phyloP scores from a whole-genome alignment of 1,139 yeast species.

The Saccharomycopsis hybrid region DNA sequence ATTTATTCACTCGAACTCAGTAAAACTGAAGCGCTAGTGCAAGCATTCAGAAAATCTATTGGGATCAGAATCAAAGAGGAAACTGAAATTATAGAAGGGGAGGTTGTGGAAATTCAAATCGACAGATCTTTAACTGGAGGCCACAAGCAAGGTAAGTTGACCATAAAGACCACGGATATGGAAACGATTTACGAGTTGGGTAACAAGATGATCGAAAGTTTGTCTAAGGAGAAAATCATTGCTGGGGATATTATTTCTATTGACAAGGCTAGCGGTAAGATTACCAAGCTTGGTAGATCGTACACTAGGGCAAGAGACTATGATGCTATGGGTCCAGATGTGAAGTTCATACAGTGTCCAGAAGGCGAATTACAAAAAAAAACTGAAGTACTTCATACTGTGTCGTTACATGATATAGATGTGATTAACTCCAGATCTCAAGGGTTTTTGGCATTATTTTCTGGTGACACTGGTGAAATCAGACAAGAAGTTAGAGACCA shows the following conservation, averaged over 20 bases:
- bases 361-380: conserved; percentile 97
- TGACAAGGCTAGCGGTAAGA: conserved; percentile 93
- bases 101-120: conserved; percentile 96
- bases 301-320: conserved; percentile 95
- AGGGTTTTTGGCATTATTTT: conserved; percentile 91
- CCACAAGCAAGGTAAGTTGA: conserved; percentile 94
- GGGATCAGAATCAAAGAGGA: conserved; percentile 96
- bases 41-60: conserved; percentile 91
- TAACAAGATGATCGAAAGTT: conserved; percentile 93
- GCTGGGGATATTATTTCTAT: conserved; percentile 97
- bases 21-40: conserved; percentile 93
- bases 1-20: conserved; percentile 85
- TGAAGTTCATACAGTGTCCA: conserved; percentile 96
- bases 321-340: conserved; percentile 99
- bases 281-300: conserved; percentile 90
- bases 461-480: conserved; percentile 98
- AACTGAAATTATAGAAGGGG: conserved; percentile 96
- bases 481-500: conserved; percentile 95
- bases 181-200: conserved; percentile 97
- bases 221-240: conserved; percentile 88
- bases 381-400: conserved; percentile 93
- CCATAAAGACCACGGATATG: conserved; percentile 98
- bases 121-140: conserved; percentile 97
- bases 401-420: conserved; percentile 94
- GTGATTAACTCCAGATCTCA: conserved; percentile 97